Evolutionary conservation across 176 grass and related monocot species (phyloP).

Genomic region (maize (Zea mays)): DNA sequence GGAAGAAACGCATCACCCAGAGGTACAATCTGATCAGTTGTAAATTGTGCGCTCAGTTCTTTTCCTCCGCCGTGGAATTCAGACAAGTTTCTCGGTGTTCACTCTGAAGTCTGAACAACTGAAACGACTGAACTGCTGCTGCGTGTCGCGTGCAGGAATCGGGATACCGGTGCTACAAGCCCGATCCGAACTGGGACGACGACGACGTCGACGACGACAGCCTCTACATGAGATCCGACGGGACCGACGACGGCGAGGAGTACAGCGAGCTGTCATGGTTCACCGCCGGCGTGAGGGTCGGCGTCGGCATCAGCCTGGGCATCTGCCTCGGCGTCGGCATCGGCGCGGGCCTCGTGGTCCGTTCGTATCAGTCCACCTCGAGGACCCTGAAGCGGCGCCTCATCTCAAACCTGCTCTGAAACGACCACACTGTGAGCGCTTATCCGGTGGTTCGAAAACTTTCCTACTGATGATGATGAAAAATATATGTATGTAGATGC

Average conservation of each 20-base stretch:
- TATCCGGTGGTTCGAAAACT: not conserved
- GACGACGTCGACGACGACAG: conserved; percentile 14
- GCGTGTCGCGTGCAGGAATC: conserved; percentile 32
- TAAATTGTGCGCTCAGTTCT: not conserved
- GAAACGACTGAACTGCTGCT: not conserved
- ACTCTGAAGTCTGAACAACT: not conserved
- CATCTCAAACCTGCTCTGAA: conserved; percentile 52
- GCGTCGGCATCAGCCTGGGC: conserved; percentile 77
- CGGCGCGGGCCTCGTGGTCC: conserved; percentile 62
- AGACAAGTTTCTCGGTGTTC: not conserved
- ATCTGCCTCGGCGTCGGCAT: conserved; percentile 83
- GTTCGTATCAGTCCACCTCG: conserved; percentile 71
- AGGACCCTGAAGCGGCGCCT: conserved; percentile 55
- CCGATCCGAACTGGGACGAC: conserved; percentile 36
- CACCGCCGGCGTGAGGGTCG: conserved; percentile 72
- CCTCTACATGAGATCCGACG: conserved; percentile 30
- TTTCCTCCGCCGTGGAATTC: not conserved
- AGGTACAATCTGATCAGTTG: conserved; percentile 23
- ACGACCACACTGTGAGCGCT: no score
- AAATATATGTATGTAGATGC: not conserved
- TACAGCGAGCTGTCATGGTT: conserved; percentile 74
- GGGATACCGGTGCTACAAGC: conserved; percentile 63
- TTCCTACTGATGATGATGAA: not conserved
- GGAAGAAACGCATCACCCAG: not conserved
- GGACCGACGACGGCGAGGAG: conserved; percentile 31